Evolutionary conservation across 768 basidiomycete genomes (phyloP), one percentile per base, ranked within the genome.

Genomic region (Auricularia sp.): DNA sequence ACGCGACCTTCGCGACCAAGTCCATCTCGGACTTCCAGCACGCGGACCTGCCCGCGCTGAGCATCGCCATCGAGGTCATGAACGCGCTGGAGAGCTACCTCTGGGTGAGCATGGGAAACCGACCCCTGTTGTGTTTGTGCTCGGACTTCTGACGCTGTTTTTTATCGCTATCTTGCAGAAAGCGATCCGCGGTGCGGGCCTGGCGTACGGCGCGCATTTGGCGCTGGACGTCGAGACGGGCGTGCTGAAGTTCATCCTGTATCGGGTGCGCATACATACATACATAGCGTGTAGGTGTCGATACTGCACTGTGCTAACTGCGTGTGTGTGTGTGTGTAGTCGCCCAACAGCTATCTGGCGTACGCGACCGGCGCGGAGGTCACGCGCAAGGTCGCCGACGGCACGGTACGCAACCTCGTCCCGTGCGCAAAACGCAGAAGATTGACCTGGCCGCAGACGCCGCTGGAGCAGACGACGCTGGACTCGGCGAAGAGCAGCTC

Each of bases 21-120:
- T 86, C 88, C 35, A 87, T 94, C 44, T 79, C 81, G 71, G 90
- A 92, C 33, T 94, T 88, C 72, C 75, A 84, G 63, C 87, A 96
- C 71, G 84, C 87, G 5, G 92, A 95, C 66, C 87, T 87, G 69
- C 87, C 96, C 2, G 88, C 87, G n/a, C 76, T 96, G 34, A 83
- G 87, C 23, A 83, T 98, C n/a, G 87, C 94, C 3, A 76, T 86
- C 2, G 90, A 95, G 68, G 85, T 93, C 16, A 78, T 99, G 61
- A 97, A 97, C 69, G 95, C 93, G 12, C 86, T 92, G 10, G 97
- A 98, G 77, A 90, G 92, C 68, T 97, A 87, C 73, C 84, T 98
- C 64, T 98, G 96, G 96, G 91, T 92, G 74, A 43, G 74, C n/a
- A n/a, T n/a, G n/a, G n/a, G n/a, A n/a, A n/a, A n/a, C n/a, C n/a